These are phyloP conservation scores for Beauveria varroae DNA, from an alignment of 2,329 filamentous ascomycete species.

Conservation along the genomic window DNA sequence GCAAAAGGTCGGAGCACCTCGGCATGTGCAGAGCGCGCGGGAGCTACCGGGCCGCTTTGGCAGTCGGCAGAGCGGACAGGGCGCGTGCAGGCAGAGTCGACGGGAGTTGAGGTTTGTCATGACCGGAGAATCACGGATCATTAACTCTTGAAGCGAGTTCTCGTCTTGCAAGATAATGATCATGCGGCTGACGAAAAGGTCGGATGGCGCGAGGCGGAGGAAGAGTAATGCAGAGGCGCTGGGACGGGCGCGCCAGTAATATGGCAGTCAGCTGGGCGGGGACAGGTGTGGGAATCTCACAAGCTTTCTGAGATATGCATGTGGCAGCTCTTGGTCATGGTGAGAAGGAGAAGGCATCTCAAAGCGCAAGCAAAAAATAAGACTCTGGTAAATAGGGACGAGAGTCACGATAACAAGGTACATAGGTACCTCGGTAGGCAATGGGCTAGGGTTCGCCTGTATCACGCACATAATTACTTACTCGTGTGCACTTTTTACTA, in stretches of 20 bases:
- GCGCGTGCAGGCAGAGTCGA: neutral
- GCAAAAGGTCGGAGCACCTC: neutral
- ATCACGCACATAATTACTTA: neutral
- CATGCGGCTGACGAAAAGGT: neutral
- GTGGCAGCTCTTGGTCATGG: neutral
- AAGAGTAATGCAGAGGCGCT: neutral
- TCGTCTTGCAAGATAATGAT: neutral
- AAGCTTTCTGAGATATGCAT: neutral
- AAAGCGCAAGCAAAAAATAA: too few species aligned
- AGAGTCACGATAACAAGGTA: neutral
- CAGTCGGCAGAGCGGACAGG: too few species aligned
- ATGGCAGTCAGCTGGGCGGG: slow-evolving; percentile 1
- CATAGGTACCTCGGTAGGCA: too few species aligned
- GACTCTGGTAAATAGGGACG: too few species aligned
- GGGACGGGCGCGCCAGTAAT: neutral
- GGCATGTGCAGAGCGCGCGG: slow-evolving; percentile 5
- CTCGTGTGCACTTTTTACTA: neutral
- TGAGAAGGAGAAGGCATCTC: neutral
- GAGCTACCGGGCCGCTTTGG: neutral
- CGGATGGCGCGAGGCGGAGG: neutral
- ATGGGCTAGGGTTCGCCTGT: neutral
- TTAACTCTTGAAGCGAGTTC: neutral
- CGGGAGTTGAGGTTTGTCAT: neutral
- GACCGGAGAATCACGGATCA: slow-evolving; percentile 2
- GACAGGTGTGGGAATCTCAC: neutral